phyloP scores from a whole-genome alignment of 805 yeast genomes.

The Candida nitratophila region DNA sequence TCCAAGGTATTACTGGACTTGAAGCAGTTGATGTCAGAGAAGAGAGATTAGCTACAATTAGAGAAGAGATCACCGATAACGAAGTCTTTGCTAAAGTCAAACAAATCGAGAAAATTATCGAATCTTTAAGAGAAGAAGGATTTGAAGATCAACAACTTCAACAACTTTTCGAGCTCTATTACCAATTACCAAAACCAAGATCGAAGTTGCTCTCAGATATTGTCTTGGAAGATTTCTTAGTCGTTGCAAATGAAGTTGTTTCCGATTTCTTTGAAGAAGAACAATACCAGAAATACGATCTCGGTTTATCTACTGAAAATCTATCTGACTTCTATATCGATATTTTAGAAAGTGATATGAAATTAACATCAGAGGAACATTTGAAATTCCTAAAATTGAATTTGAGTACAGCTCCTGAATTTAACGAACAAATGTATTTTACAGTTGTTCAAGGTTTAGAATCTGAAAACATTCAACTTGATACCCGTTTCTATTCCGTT shows the following conservation, averaged over 20 bases:
- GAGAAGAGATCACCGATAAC: slow-evolving; percentile 6
- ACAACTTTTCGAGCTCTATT: slow-evolving; percentile 5
- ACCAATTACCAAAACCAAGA: slow-evolving; percentile 14
- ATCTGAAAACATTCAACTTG: slow-evolving; percentile 1
- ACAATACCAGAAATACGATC: slow-evolving; percentile 2
- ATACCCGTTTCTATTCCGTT: slow-evolving; percentile 9
- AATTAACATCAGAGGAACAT: slow-evolving; percentile 13
- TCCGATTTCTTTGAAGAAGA: slow-evolving; percentile 7
- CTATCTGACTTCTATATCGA: slow-evolving; percentile 11
- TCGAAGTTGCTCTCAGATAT: slow-evolving; percentile 10
- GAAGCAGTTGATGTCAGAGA: slow-evolving; percentile 7
- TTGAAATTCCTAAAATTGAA: slow-evolving; percentile 8
- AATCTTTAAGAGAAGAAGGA: background rate
- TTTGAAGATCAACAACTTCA: background rate
- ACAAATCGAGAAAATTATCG: slow-evolving; percentile 2
- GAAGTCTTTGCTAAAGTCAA: slow-evolving; percentile 4
- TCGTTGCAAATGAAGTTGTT: slow-evolving; percentile 3
- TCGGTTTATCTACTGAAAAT: background rate
- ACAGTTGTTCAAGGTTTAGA: slow-evolving; percentile 1
- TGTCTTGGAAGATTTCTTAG: slow-evolving; percentile 14
- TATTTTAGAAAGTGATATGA: slow-evolving; percentile 12
- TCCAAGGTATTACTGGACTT: slow-evolving; percentile 10
- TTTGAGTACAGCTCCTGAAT: slow-evolving; percentile 4
- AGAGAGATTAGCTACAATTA: slow-evolving; percentile 6
- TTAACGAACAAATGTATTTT: slow-evolving; percentile 8